A percentile compares a stretch with the other conserved stretches of the same genome.
phyloP scores from a whole-genome alignment of 768 basidiomycete species.

The Lactarius vividus region DNA sequence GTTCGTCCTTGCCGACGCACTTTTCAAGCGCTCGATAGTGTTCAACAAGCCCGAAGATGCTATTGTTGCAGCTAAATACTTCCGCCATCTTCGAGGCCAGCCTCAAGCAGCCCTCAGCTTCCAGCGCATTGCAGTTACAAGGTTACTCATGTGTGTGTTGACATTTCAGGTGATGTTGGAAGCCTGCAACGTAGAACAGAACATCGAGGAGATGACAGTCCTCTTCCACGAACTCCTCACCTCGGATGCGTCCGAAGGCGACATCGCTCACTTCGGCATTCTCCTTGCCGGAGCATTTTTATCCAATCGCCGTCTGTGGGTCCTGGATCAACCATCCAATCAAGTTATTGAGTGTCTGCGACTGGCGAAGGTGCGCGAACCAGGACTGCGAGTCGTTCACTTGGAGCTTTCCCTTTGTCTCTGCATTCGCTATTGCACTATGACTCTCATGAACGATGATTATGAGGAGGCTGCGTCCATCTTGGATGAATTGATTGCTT shows the following conservation, averaged over 20 bases:
- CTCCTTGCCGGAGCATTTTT: background rate
- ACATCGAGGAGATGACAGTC: background rate
- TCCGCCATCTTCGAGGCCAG: background rate
- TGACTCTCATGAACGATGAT: background rate
- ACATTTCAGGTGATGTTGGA: background rate
- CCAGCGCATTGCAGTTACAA: background rate
- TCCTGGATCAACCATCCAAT: background rate
- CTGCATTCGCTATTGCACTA: background rate
- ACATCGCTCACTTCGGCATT: background rate
- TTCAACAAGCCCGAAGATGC: background rate
- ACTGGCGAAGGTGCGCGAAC: background rate
- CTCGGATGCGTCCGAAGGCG: background rate
- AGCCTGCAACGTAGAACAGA: background rate
- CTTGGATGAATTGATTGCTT: background rate
- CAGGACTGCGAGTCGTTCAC: background rate
- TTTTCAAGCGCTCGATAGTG: background rate
- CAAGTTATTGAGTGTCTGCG: background rate
- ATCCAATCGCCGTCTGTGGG: background rate
- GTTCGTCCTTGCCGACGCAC: background rate
- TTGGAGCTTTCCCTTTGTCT: background rate
- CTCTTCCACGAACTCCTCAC: background rate
- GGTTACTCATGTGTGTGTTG: background rate
- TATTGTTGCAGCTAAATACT: background rate
- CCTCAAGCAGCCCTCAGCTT: background rate
- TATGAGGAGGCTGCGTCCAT: background rate